Base-by-base conservation (phyloP, 371 early-diverging fungal genomes). In the Mortierella sp. region DNA sequence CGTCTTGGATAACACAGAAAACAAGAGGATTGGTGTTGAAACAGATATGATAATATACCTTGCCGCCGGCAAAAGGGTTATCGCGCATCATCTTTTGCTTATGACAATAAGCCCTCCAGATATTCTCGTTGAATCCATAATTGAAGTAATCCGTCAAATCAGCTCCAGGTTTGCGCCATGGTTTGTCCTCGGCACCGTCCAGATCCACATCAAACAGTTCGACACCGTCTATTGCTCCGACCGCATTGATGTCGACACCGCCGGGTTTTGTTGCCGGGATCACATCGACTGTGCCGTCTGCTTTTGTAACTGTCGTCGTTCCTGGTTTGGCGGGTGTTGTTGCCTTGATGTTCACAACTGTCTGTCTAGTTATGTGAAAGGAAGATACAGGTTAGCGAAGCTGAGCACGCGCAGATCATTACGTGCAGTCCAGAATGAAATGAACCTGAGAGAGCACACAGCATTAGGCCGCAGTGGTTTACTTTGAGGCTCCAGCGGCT, bases 91-190 rank as follows among this genome's bases (percentile, higher is more conserved):
- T 90, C 87, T 95, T 96, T 90, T 99, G 99, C 87, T 96, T 97
- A 21, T 90, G 91, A 80, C 96, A 95, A 88, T 99, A 99, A 21
- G 93, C 92, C 78, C 94, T 92, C 99, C 99, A 99, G 24, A 97
- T 97, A 4, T 89, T 88, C 88, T 99, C 99, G 80, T 97, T 97
- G 88, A 99, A 99, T 10, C 99, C 99, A 90, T 97, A 99, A 87
- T 99, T 99, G 90, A 99, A 99, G 89, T 98, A 99, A 88, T 99
- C 99, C 5, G 98, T 98, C 44, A 99, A 93, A 89, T 99, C 99
- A 14, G 98, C 97, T 72, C 97, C 98, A n/a, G 99, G 99, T 79
- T 97, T 97, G 70, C 97, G 89, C 99, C 99, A 99, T 27, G 99
- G 99, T 79, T 99, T 98, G 78, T 99, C 99, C 76, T 97, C 97